A percentile compares a stretch with the other conserved stretches of the same genome.
Evolutionary conservation across 1,284 basidiomycete species (phyloP).

Genomic region (Afroboletus lepidellus): DNA sequence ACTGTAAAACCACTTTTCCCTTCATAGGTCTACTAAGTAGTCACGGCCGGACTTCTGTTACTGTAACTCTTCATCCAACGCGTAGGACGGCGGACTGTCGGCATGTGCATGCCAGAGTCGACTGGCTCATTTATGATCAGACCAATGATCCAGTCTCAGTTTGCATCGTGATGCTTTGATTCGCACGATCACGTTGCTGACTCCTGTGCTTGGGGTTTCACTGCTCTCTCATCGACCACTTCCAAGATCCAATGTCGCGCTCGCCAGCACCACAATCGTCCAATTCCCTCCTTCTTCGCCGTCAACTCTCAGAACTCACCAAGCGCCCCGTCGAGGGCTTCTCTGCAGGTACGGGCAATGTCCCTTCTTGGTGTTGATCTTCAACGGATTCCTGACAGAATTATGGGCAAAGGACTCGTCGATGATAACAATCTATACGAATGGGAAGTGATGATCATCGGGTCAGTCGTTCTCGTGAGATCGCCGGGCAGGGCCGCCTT

Average conservation of each 20-base stretch:
- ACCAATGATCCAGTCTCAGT: too few species aligned
- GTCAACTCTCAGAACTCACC: conserved; percentile 83
- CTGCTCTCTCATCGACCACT: conserved; percentile 2
- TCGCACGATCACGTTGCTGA: conserved; percentile 25
- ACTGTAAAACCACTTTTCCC: too few species aligned
- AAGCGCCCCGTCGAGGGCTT: conserved; percentile 92
- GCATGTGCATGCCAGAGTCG: too few species aligned
- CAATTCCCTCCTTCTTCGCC: conserved; percentile 72
- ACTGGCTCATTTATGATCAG: too few species aligned
- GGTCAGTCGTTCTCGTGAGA: conserved; percentile 50
- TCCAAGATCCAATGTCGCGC: conserved; percentile 51
- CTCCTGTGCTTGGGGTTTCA: not conserved
- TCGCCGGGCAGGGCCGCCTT: conserved; percentile 2
- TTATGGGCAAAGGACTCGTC: conserved; percentile 67
- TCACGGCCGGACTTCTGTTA: too few species aligned
- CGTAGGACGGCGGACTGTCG: too few species aligned
- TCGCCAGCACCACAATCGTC: conserved; percentile 45
- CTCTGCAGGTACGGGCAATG: conserved; percentile 68
- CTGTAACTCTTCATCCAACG: too few species aligned
- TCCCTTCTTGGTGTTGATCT: conserved; percentile 26
- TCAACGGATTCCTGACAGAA: conserved; percentile 32
- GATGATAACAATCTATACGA: conserved; percentile 92
- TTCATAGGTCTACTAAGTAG: too few species aligned
- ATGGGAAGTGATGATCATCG: conserved; percentile 93
- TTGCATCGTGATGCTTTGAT: not conserved